Percentiles rank a stretch among this genome's conserved stretches.
Conservation (phyloP, 2,329 filamentous ascomycete genomes). For the Dactylellina parvicollis region DNA sequence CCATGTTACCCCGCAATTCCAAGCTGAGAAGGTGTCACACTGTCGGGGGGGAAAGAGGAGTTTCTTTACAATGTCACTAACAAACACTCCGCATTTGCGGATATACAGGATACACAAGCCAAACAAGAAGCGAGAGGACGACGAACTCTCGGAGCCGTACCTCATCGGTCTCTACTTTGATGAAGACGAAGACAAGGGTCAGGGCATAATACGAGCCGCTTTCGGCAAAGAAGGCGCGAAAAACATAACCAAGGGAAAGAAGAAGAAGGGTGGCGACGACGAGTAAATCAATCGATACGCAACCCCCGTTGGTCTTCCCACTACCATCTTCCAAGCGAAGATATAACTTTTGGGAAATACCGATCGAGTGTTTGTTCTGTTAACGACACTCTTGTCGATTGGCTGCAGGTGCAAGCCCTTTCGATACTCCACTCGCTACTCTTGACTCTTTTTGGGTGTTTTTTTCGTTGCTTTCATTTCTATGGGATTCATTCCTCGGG, state of each 20-base stretch:
- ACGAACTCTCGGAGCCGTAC: slow-evolving; percentile 87
- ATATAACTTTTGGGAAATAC: no score
- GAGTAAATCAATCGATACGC: slow-evolving; percentile 55
- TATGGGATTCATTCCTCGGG: slow-evolving; percentile 18
- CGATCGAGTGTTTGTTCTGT: no score
- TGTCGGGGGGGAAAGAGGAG: no score
- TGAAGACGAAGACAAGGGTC: slow-evolving; percentile 83
- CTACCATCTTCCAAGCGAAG: no score
- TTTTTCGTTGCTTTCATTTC: slow-evolving; percentile 3
- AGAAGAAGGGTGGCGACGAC: slow-evolving; percentile 68
- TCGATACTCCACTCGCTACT: slow-evolving; percentile 17
- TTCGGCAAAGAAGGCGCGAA: slow-evolving; percentile 77
- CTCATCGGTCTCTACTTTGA: slow-evolving; percentile 97
- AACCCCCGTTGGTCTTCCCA: neutral
- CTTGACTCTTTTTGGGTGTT: slow-evolving; percentile 4
- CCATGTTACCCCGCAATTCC: no score
- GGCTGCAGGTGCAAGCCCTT: slow-evolving; percentile 26
- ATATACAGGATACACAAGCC: slow-evolving; percentile 54
- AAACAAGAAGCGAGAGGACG: slow-evolving; percentile 73
- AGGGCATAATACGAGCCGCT: slow-evolving; percentile 86
- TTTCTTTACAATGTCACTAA: no score
- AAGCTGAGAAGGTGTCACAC: no score
- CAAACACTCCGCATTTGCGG: neutral
- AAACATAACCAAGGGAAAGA: slow-evolving; percentile 68
- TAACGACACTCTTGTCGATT: neutral